A percentile compares a stretch with the other conserved stretches of the same genome.
These are phyloP conservation scores for Trichoderma cornu-damae DNA, from an alignment of 2,329 filamentous ascomycete species.

Conservation along the genomic window DNA sequence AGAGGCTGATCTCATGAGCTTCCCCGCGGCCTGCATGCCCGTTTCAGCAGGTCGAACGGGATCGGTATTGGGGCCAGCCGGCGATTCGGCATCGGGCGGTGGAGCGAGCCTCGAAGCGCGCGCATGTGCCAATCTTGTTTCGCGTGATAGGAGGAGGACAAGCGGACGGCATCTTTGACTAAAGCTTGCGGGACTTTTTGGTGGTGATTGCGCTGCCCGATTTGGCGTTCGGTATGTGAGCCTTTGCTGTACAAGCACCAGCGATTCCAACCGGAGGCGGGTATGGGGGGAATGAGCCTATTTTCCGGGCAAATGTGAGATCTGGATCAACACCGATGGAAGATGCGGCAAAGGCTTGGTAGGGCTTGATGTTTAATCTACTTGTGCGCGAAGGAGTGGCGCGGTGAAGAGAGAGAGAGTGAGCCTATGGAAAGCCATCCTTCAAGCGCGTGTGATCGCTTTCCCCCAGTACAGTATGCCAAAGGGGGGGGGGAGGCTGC, in stretches of 20 bases:
- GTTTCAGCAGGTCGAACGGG: conserved; percentile 23
- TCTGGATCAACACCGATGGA: neutral
- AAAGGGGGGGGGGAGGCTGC: too few relatives aligned
- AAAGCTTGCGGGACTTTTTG: neutral
- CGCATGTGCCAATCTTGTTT: conserved; percentile 18
- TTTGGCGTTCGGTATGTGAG: conserved; percentile 16
- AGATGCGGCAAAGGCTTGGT: conserved; percentile 1
- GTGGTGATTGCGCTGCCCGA: neutral
- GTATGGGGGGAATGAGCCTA: neutral
- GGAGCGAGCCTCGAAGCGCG: neutral
- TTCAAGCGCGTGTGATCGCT: neutral
- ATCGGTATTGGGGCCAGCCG: conserved; percentile 19
- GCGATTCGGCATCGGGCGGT: conserved; percentile 21
- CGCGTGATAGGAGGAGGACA: conserved; percentile 9
- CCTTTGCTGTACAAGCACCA: neutral
- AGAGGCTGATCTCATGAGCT: conserved; percentile 7
- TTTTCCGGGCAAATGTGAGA: neutral
- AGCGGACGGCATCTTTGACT: neutral
- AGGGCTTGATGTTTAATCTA: neutral
- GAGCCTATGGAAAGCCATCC: neutral
- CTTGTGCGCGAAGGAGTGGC: neutral
- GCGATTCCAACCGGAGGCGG: neutral
- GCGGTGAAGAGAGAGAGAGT: neutral
- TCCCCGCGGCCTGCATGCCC: conserved; percentile 17
- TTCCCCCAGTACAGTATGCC: too few relatives aligned